Percentiles rank a stretch among this genome's conserved stretches.
Evolutionary conservation across 768 basidiomycete genomes (phyloP).

Genomic region (Rhizopogon sp.): DNA sequence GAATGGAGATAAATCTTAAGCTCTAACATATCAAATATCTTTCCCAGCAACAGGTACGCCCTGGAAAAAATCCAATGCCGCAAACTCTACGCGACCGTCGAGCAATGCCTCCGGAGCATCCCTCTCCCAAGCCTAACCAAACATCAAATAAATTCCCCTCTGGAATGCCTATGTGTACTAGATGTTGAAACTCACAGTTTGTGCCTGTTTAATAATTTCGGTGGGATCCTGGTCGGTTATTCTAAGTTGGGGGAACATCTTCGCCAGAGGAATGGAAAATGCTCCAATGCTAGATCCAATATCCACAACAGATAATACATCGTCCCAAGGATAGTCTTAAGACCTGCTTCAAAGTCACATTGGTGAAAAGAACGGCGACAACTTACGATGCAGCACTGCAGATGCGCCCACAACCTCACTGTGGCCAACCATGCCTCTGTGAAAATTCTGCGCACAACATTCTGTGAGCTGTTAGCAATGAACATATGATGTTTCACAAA

Average conservation of each 20-base stretch:
- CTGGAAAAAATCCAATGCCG: slow-evolving; percentile 19
- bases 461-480: not conserved
- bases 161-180: not conserved
- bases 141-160: not conserved
- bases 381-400: slow-evolving; percentile 20
- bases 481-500: not conserved
- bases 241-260: slow-evolving; percentile 20
- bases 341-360: not conserved
- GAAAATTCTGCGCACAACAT: slow-evolving; percentile 11
- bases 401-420: slow-evolving; percentile 15
- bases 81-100: slow-evolving; percentile 10
- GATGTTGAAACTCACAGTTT: slow-evolving; percentile 10
- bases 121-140: slow-evolving; percentile 8
- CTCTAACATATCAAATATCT: slow-evolving; percentile 24
- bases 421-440: slow-evolving; percentile 18
- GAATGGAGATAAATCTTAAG: not conserved
- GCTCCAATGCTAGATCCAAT: slow-evolving; percentile 24
- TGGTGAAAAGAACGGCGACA: not conserved
- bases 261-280: slow-evolving; percentile 21
- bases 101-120: slow-evolving; percentile 16
- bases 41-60: slow-evolving; percentile 9
- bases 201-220: slow-evolving; percentile 16
- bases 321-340: slow-evolving; percentile 14
- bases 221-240: slow-evolving; percentile 25
- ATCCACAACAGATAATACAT: slow-evolving; percentile 21